These are phyloP conservation scores for Huiozyma naganishii DNA, from an alignment of 805 yeast species.

Conservation along the genomic window DNA sequence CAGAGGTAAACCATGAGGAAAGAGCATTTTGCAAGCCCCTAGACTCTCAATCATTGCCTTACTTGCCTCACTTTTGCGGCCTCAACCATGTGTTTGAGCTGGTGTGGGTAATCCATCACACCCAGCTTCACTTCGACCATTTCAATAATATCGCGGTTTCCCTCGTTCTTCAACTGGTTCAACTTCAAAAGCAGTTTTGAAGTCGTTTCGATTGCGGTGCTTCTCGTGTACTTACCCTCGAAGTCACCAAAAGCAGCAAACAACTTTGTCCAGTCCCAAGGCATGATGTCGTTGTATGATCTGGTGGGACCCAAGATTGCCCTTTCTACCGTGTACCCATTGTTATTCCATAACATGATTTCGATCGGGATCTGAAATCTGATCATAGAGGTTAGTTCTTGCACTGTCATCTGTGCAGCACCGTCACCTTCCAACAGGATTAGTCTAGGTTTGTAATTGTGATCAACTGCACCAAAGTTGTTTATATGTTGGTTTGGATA, in stretches of 20 bases:
- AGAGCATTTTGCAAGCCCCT: neutral
- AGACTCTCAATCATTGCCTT: neutral
- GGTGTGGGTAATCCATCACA: constrained; percentile 54
- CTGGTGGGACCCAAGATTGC: constrained; percentile 69
- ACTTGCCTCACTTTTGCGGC: constrained; percentile 6
- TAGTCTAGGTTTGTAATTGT: constrained; percentile 38
- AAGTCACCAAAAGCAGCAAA: constrained; percentile 55
- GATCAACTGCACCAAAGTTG: constrained; percentile 12
- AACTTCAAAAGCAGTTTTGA: constrained; percentile 32
- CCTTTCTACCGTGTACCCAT: constrained; percentile 86
- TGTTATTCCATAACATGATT: constrained; percentile 67
- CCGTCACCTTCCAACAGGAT: constrained; percentile 85
- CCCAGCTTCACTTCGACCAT: constrained; percentile 52
- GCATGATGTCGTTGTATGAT: constrained; percentile 69
- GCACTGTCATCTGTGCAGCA: constrained; percentile 88
- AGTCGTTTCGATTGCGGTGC: constrained; percentile 28
- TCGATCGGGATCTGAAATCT: constrained; percentile 54
- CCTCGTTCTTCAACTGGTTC: constrained; percentile 26
- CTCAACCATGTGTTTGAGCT: constrained; percentile 37
- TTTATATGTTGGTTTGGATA: constrained; percentile 23
- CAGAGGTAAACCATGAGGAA: neutral
- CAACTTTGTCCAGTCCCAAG: constrained; percentile 73
- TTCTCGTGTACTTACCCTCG: constrained; percentile 24
- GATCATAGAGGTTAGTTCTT: constrained; percentile 62
- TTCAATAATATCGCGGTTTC: constrained; percentile 31